Evolutionary conservation across 352 stramenopile species (phyloP), one percentile per base, ranked within the genome.

Genomic region (Stramenopiles sp.): DNA sequence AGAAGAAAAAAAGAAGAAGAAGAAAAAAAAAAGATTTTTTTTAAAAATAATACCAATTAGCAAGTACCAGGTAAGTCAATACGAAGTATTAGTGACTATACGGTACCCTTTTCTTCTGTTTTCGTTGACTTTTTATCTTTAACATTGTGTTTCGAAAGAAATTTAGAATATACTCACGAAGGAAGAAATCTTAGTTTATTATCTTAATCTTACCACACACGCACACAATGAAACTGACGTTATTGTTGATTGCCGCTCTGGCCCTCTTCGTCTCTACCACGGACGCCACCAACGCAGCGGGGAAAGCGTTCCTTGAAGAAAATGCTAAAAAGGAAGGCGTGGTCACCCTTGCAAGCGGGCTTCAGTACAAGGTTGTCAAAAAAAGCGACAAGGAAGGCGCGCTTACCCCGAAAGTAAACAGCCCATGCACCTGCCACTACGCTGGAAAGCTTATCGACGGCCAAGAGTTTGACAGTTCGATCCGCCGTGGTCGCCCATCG

Each of bases 301-400:
- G 68, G 25, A 49, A 1, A 2, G 76, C 76, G 0, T 94, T 86
- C 76, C 77, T 94, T 4, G 86, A 80, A 4, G 81, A 79, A 6
- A 94, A 94, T 63, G 82, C 82, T 18, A 78, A 80, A 4, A 84
- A 92, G 71, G 68, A 81, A 4, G 87, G 82, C 75, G 87, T 94
- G 4, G 68, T 89, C 1, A 83, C 80, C 12, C 78, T 89, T 1
- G 73, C 80, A 0, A 84, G 76, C 33, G 88, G 88, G 3, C 78
- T 94, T 37, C 84, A 87, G 73, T 94, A 94, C 81, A 92, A 92
- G 76, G 81, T 91, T 32, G 73, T 94, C 12, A 77, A 85, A 33
- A 73, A 73, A 32, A 82, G 83, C 1, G 74, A 75, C 18, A 76
- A 73, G 1, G 43, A 74, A 1, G 76, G 37, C 34, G 73, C 74